Conservation (phyloP, 1,284 basidiomycete species). For the Jaminaea rosea region DNA sequence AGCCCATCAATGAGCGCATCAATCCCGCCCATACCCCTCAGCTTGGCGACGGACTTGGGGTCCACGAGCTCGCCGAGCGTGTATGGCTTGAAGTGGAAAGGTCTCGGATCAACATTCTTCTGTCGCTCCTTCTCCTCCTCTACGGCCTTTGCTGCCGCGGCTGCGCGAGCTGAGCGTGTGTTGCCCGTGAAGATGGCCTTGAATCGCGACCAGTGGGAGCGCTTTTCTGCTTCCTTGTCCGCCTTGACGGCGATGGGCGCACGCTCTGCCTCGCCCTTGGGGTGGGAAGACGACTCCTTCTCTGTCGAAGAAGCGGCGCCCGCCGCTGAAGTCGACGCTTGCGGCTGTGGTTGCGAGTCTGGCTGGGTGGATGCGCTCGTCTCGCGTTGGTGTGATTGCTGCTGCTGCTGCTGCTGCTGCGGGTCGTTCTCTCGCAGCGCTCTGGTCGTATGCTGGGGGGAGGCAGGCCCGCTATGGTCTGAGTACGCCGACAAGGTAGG, state of each 20-base stretch:
- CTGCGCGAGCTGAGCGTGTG: conserved; percentile 23
- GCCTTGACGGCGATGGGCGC: conserved; percentile 7
- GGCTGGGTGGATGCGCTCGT: not conserved
- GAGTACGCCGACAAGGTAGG: not conserved
- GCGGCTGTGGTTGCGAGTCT: not conserved
- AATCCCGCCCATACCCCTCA: conserved; percentile 67
- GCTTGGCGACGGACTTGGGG: conserved; percentile 64
- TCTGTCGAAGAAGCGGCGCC: conserved; percentile 1
- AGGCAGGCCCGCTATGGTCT: not conserved
- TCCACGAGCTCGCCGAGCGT: conserved; percentile 78
- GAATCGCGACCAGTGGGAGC: conserved; percentile 7
- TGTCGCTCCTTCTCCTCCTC: conserved; percentile 24
- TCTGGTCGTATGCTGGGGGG: not conserved
- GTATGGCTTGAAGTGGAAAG: conserved; percentile 55
- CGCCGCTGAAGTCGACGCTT: not conserved
- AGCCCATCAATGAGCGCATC: conserved; percentile 63
- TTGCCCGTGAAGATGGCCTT: conserved; percentile 18
- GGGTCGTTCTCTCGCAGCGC: conserved; percentile 3
- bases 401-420: not conserved
- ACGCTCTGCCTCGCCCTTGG: not conserved
- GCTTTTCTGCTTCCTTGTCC: conserved; percentile 9
- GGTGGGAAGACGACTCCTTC: not conserved
- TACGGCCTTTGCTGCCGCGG: conserved; percentile 8
- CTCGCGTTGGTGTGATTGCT: not conserved
- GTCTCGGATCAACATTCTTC: conserved; percentile 31